Evolutionary conservation across 495 filamentous ascomycete genomes (phyloP).

Genomic region (Tuber calosporum): DNA sequence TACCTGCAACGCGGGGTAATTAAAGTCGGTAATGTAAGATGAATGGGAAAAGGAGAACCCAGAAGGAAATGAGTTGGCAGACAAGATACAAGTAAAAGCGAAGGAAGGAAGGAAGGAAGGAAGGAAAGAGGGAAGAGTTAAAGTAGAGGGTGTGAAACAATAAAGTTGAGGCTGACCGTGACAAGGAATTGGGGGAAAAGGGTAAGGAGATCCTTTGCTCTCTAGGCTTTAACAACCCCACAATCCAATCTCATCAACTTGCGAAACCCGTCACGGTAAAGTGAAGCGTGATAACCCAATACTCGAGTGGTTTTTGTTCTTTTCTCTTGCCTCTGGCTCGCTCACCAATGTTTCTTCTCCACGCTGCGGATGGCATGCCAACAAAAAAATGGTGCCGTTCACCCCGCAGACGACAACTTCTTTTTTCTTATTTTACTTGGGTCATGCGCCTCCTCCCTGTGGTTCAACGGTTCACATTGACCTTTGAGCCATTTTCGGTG

Average conservation of each 20-base stretch:
- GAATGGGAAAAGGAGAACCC: neutral
- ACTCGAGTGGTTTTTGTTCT: neutral
- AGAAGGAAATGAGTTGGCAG: neutral
- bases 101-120: neutral
- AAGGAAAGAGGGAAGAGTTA: neutral
- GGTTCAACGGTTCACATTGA: neutral
- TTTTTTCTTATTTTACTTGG: neutral
- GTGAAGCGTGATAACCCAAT: neutral
- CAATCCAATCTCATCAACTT: neutral
- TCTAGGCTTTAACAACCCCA: neutral
- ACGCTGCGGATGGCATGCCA: constrained; percentile 1
- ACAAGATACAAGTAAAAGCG: neutral
- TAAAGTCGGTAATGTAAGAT: neutral
- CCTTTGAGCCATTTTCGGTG: neutral
- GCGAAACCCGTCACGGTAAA: neutral
- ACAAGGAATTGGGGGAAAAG: neutral
- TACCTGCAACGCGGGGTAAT: neutral
- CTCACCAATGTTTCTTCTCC: constrained; percentile 5
- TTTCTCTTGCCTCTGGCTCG: neutral
- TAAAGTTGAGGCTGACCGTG: neutral
- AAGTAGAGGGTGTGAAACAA: constrained; percentile 4
- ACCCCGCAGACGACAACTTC: neutral
- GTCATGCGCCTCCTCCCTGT: neutral
- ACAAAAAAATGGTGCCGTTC: neutral
- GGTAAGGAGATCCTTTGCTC: neutral